Evolutionary conservation across 2,329 filamentous ascomycete genomes (phyloP), one percentile per base, ranked within the genome.

Genomic region (Penicillium sp.): DNA sequence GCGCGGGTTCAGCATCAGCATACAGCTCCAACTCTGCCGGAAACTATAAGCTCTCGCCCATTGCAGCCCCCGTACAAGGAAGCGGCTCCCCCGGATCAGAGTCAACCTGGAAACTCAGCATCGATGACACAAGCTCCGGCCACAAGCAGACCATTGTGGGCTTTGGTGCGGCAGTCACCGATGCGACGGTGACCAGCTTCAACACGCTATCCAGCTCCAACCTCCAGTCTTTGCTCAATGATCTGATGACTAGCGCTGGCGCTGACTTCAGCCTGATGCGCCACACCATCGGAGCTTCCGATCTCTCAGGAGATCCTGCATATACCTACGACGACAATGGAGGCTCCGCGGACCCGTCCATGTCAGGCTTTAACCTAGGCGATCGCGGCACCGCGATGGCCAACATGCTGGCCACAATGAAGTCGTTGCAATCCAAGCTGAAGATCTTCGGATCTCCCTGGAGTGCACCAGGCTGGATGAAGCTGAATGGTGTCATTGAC

Each of bases 391-490:
- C 61, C 6, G 70, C 72, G 2, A 77, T 78, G 75, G 73, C 71
- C 3, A 59, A 72, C 37, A 66, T 77, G 61, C 65, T 77, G 51
- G 72, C 73, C 3, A 59, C 55, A n/a, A 77, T 77, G 72, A 73
- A 72, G 41, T 61, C 69, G 0, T 58, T 74, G 37, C 74, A 77
- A 52, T 66, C 68, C 6, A 68, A 69, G 14, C 63, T 78, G 41
- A 73, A 70, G 33, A 66, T 77, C 16, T 64, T 75, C 22, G 75
- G 76, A 2, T 70, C 75, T 1, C 69, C 74, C 1, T 78, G 76
- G 76, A 72, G 69, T 14, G 69, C 70, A 14, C 75, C 76, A 0
- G 75, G 73, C 2, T 78, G 76, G 75, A 77, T 76, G 72, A 78
- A 78, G 60, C 56, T 74, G 24, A 77, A 77, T 41, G 70, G 67